Conservation (phyloP, 805 yeast genomes). For the Suhomyces emberorum region DNA sequence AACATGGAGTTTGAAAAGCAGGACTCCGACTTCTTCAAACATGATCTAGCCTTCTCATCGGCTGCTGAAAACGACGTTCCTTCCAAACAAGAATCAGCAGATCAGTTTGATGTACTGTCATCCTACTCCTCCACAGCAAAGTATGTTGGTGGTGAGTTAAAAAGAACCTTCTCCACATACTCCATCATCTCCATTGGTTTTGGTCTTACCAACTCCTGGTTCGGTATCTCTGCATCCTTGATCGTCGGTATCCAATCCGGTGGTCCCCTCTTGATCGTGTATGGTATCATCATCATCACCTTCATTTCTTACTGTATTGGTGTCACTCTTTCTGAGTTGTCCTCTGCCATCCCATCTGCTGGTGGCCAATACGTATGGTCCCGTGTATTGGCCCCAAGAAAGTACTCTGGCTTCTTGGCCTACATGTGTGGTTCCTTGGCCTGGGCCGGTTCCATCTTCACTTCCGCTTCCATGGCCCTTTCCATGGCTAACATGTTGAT, state of each 20-base stretch:
- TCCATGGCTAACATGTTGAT: constrained; percentile 32
- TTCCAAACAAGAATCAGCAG: background rate
- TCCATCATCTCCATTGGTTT: constrained; percentile 40
- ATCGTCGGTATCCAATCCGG: constrained; percentile 42
- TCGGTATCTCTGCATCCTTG: constrained; percentile 39
- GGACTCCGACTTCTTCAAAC: constrained; percentile 3
- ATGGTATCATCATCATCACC: constrained; percentile 39
- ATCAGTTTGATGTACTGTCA: constrained; percentile 1
- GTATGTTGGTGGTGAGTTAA: constrained; percentile 22
- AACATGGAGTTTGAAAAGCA: constrained; percentile 4
- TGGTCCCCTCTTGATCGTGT: constrained; percentile 40
- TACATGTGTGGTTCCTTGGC: constrained; percentile 40
- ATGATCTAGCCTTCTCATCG: constrained; percentile 5
- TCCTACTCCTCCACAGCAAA: background rate
- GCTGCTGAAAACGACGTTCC: background rate
- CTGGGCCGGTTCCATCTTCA: constrained; percentile 43
- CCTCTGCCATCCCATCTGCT: constrained; percentile 39
- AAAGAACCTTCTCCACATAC: constrained; percentile 37
- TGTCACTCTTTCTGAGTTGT: constrained; percentile 36
- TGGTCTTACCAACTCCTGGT: constrained; percentile 43
- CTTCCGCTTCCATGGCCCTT: constrained; percentile 38
- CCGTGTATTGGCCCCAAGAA: constrained; percentile 36
- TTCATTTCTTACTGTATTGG: constrained; percentile 36
- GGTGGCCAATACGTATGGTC: constrained; percentile 46
- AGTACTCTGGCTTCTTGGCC: constrained; percentile 35